Conservation (phyloP, 2,329 filamentous ascomycete species). For the Didymella segeticola region DNA sequence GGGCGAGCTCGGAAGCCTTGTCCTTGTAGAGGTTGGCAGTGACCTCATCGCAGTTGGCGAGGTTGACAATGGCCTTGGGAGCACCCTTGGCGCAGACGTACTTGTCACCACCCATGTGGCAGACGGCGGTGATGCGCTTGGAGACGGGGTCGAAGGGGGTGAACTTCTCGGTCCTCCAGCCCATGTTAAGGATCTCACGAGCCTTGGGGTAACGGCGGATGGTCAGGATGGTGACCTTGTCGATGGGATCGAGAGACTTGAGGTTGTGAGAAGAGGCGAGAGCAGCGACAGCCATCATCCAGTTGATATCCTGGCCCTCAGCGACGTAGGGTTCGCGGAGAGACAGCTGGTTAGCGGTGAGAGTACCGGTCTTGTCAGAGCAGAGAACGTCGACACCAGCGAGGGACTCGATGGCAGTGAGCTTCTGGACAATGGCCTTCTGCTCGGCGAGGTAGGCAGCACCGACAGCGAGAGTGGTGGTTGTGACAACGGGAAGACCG, state of each 20-base stretch:
- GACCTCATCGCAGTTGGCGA: slow-evolving; percentile 71
- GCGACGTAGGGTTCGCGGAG: slow-evolving; percentile 79
- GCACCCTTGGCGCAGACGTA: slow-evolving; percentile 80
- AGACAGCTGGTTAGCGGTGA: slow-evolving; percentile 76
- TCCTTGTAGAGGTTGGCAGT: slow-evolving; percentile 71
- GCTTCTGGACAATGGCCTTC: slow-evolving; percentile 80
- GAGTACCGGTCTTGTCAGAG: slow-evolving; percentile 82
- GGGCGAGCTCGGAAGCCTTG: slow-evolving; percentile 77
- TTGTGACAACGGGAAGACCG: slow-evolving; percentile 78
- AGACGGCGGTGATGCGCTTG: slow-evolving; percentile 77
- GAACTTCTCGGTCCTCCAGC: slow-evolving; percentile 80
- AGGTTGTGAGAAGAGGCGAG: slow-evolving; percentile 80
- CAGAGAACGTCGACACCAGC: slow-evolving; percentile 75
- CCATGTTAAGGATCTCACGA: slow-evolving; percentile 75
- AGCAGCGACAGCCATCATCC: slow-evolving; percentile 83
- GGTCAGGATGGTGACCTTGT: slow-evolving; percentile 79
- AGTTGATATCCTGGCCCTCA: slow-evolving; percentile 79
- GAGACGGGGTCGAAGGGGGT: slow-evolving; percentile 80
- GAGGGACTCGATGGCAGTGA: slow-evolving; percentile 76
- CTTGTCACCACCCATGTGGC: slow-evolving; percentile 71
- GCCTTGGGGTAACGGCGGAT: slow-evolving; percentile 79
- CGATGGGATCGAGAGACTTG: slow-evolving; percentile 79
- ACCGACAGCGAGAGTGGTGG: slow-evolving; percentile 77
- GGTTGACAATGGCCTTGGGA: slow-evolving; percentile 74
- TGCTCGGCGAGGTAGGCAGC: slow-evolving; percentile 79